Conservation (phyloP, 805 yeast genomes). For the Ogataea zsoltii region DNA sequence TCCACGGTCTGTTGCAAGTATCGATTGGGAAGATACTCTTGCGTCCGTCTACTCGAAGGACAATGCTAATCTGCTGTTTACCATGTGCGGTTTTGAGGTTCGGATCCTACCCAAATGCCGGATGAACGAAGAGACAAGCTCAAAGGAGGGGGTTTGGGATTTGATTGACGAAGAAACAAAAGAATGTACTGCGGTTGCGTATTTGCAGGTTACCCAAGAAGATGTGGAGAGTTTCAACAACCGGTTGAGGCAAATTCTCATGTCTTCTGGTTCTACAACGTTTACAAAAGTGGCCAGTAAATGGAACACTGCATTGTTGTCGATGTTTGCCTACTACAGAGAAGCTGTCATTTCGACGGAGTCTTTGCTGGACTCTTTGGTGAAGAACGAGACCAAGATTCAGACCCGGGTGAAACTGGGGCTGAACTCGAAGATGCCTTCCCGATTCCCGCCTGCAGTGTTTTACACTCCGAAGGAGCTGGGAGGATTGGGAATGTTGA, state of each 20-base stretch:
- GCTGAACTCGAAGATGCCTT: conserved; percentile 96
- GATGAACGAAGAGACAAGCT: conserved; percentile 48
- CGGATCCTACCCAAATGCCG: conserved; percentile 79
- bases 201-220: conserved; percentile 74
- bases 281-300: conserved; percentile 91
- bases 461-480: conserved; percentile 96
- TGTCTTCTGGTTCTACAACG: conserved; percentile 95
- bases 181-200: conserved; percentile 89
- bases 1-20: conserved; percentile 69
- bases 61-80: conserved; percentile 83
- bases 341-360: conserved; percentile 91
- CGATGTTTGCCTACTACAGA: conserved; percentile 85
- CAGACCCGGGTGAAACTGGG: conserved; percentile 96
- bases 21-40: conserved; percentile 77
- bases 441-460: conserved; percentile 97
- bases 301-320: conserved; percentile 91
- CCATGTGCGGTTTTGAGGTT: conserved; percentile 95
- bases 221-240: conserved; percentile 81
- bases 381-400: conserved; percentile 87
- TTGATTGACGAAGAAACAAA: conserved; percentile 66
- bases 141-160: conserved; percentile 91
- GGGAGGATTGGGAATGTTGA: conserved; percentile 97
- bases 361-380: conserved; percentile 73
- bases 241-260: conserved; percentile 81
- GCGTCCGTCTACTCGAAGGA: conserved; percentile 90